These are phyloP conservation scores for Tolypocladium amazonense DNA, from an alignment of 2,329 filamentous ascomycete species.

Conservation along the genomic window DNA sequence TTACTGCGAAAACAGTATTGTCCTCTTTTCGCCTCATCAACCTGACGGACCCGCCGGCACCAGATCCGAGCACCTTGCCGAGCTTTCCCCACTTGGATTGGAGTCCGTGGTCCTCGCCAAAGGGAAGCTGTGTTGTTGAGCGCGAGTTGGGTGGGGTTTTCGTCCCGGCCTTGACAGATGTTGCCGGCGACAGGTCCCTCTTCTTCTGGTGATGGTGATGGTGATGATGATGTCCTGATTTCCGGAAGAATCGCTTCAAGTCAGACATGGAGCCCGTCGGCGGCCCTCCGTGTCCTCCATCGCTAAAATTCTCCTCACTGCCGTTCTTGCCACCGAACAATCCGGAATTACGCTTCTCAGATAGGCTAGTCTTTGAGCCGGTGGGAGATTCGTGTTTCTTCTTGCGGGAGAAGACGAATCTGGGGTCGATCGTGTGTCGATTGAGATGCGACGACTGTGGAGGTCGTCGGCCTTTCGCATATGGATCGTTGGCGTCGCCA, in stretches of 20 bases:
- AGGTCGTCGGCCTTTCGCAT: slow-evolving; percentile 69
- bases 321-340: slow-evolving; percentile 22
- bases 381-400: slow-evolving; percentile 54
- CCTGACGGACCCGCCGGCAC: slow-evolving; percentile 87
- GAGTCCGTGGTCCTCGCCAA: slow-evolving; percentile 86
- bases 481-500: slow-evolving; percentile 75
- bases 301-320: slow-evolving; percentile 22
- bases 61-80: slow-evolving; percentile 84
- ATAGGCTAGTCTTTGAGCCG: slow-evolving; percentile 39
- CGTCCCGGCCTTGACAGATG: slow-evolving; percentile 37
- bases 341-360: slow-evolving; percentile 44
- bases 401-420: slow-evolving; percentile 74
- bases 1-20: slow-evolving; percentile 89
- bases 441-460: slow-evolving; percentile 56
- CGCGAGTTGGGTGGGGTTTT: slow-evolving; percentile 37
- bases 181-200: slow-evolving; percentile 52
- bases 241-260: slow-evolving; percentile 91
- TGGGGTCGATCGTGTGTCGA: slow-evolving; percentile 56
- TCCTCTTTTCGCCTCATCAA: slow-evolving; percentile 91
- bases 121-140: slow-evolving; percentile 60
- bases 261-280: slow-evolving; percentile 79
- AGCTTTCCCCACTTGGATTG: slow-evolving; percentile 92
- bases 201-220: slow-evolving; percentile 61
- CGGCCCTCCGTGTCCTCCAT: slow-evolving; percentile 15
- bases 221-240: slow-evolving; percentile 38